Conservation (phyloP, 2,329 filamentous ascomycete species). For the Decorospora gaudefroyi region DNA sequence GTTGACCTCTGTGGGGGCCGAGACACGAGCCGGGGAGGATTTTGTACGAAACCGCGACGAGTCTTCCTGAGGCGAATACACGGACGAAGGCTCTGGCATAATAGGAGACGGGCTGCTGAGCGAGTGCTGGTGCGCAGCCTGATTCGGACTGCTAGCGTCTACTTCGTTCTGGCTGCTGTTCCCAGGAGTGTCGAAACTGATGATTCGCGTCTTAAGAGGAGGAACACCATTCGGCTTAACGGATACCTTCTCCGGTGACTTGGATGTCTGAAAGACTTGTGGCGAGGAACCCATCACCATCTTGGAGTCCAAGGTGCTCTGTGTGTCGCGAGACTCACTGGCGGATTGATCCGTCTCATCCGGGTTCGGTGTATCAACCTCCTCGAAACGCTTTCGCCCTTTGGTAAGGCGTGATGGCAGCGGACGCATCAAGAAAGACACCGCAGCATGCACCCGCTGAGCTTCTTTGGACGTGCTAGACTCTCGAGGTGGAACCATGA, state of each 20-base stretch:
- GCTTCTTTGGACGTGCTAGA: constrained; percentile 43
- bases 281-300: constrained; percentile 4
- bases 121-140: constrained; percentile 16
- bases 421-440: constrained; percentile 33
- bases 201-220: constrained; percentile 5
- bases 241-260: constrained; percentile 20
- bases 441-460: constrained; percentile 33
- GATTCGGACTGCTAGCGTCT: constrained; percentile 2
- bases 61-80: constrained; percentile 32
- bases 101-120: constrained; percentile 19
- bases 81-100: constrained; percentile 27
- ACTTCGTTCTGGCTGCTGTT: constrained; percentile 9
- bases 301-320: neutral
- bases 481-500: constrained; percentile 36
- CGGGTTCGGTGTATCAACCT: constrained; percentile 9
- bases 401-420: constrained; percentile 26
- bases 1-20: constrained; percentile 15
- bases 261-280: constrained; percentile 7
- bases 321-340: constrained; percentile 5
- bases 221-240: constrained; percentile 15
- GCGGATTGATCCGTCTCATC: constrained; percentile 8
- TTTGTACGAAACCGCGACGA: constrained; percentile 21
- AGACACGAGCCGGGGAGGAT: constrained; percentile 18
- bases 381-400: constrained; percentile 13
- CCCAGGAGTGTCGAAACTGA: constrained; percentile 9